Conservation (phyloP, 108 stramenopile species). For the Pseudonitzschia delicatissima region DNA sequence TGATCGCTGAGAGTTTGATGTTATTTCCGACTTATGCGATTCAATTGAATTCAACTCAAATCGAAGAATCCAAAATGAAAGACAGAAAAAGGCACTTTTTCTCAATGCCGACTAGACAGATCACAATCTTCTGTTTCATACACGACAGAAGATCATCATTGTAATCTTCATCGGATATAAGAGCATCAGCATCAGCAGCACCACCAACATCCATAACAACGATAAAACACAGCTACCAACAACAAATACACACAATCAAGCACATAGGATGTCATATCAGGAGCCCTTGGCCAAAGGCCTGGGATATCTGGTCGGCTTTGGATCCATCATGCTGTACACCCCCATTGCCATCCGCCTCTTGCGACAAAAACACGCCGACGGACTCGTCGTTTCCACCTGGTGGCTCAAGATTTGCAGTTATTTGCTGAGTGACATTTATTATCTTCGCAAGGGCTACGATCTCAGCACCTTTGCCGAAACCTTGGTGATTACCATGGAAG, state of each 20-base stretch:
- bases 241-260: too few relatives aligned
- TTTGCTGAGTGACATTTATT: conserved; percentile 39
- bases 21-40: too few relatives aligned
- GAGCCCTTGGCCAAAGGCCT: conserved; percentile 27
- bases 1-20: too few relatives aligned
- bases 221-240: too few relatives aligned
- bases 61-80: too few relatives aligned
- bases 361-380: conserved; percentile 38
- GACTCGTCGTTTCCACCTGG: conserved; percentile 45
- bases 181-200: background rate
- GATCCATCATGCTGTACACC: conserved; percentile 51
- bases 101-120: too few relatives aligned
- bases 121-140: too few relatives aligned
- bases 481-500: conserved; percentile 43
- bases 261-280: too few relatives aligned
- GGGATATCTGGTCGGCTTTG: conserved; percentile 52
- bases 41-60: too few relatives aligned
- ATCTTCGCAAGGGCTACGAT: conserved; percentile 29
- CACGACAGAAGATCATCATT: too few relatives aligned
- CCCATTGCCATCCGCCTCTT: conserved; percentile 46
- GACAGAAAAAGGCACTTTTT: too few relatives aligned
- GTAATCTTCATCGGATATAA: too few relatives aligned
- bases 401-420: conserved; percentile 42
- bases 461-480: conserved; percentile 44
- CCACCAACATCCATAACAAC: background rate